These are phyloP conservation scores for Sarcomyxa edulis DNA, from an alignment of 768 basidiomycete genomes.

Conservation along the genomic window DNA sequence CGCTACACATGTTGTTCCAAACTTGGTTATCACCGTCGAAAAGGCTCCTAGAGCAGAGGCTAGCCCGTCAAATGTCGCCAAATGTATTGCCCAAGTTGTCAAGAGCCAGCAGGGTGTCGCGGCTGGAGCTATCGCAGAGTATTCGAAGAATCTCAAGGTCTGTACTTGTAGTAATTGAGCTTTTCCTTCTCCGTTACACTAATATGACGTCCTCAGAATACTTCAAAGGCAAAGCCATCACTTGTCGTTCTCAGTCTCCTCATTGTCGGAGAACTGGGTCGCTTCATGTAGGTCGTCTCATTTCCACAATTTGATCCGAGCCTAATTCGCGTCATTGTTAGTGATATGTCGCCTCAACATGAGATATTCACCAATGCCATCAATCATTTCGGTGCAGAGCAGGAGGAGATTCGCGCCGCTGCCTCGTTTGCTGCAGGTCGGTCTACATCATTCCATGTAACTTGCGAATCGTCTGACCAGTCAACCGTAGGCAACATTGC, in stretches of 20 bases:
- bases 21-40: constrained; percentile 60
- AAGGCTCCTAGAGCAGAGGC: constrained; percentile 57
- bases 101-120: constrained; percentile 64
- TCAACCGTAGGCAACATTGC: constrained; percentile 79
- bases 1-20: constrained; percentile 76
- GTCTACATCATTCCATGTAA: not conserved
- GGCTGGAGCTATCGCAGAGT: constrained; percentile 81
- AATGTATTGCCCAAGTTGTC: constrained; percentile 81
- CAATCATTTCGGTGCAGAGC: constrained; percentile 67
- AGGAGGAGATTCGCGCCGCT: constrained; percentile 84
- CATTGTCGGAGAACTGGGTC: constrained; percentile 89
- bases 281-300: constrained; percentile 62
- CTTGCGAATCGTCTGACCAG: not conserved
- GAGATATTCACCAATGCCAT: constrained; percentile 77
- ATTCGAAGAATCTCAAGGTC: constrained; percentile 78
- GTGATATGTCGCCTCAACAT: constrained; percentile 80
- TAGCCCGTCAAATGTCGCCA: constrained; percentile 70
- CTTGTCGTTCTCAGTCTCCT: constrained; percentile 79
- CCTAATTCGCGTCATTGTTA: constrained; percentile 23
- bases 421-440: constrained; percentile 91
- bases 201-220: constrained; percentile 23
- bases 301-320: constrained; percentile 1
- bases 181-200: not conserved
- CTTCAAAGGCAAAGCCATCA: constrained; percentile 59
- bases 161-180: constrained; percentile 7